A percentile compares a stretch with the other conserved stretches of the same genome.
These are phyloP conservation scores for Telfairia occidentalis DNA, from an alignment of 331 rosid species.

Conservation along the genomic window DNA sequence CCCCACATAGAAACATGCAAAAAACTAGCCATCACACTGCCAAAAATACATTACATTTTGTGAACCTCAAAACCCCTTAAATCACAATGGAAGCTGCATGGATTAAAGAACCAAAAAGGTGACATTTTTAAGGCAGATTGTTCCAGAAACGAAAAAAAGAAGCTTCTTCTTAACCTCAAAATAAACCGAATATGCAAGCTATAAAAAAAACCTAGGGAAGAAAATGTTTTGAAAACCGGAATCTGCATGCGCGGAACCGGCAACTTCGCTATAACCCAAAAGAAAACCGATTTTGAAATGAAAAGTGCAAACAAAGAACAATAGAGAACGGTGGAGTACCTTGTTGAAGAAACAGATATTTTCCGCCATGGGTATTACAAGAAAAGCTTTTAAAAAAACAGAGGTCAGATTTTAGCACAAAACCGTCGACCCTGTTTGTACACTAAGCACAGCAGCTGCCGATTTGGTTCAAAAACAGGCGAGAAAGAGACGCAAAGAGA, in stretches of 20 bases:
- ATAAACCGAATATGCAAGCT: neutral
- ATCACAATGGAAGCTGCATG: neutral
- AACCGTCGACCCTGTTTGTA: neutral
- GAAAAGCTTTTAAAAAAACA: neutral
- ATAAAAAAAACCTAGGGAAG: neutral
- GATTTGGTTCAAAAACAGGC: neutral
- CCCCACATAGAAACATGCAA: neutral
- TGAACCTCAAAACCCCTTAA: neutral
- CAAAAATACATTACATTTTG: neutral
- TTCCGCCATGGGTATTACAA: constrained; percentile 46
- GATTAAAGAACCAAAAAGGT: neutral
- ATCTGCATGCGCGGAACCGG: neutral
- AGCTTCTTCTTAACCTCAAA: neutral
- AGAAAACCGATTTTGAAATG: neutral
- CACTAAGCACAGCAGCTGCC: neutral
- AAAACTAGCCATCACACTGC: neutral
- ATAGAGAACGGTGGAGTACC: neutral
- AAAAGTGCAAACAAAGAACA: neutral
- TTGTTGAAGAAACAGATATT: constrained; percentile 21
- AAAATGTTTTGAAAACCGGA: neutral
- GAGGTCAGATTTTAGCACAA: constrained; percentile 10
- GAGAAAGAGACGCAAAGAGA: neutral
- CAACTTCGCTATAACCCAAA: neutral
- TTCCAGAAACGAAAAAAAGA: neutral
- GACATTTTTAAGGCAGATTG: neutral